Percentiles rank a stretch among this genome's conserved stretches.
phyloP scores from a whole-genome alignment of 1,284 basidiomycete species.

The Trametes versicolor region DNA sequence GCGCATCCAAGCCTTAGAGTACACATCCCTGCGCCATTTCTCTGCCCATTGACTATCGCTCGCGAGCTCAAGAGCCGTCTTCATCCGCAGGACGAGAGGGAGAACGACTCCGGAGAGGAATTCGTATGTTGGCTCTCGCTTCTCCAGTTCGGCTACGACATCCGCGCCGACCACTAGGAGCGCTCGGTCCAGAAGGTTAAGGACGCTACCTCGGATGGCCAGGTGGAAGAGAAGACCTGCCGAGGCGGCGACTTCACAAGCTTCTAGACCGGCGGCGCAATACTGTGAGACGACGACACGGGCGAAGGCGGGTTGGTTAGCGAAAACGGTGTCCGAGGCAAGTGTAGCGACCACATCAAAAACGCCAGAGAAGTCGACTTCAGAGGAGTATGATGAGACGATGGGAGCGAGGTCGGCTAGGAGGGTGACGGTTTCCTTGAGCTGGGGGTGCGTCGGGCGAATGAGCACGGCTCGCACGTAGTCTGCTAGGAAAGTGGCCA shows the following conservation, averaged over 20 bases:
- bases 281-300: slow-evolving; percentile 66
- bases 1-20: slow-evolving; percentile 69
- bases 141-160: slow-evolving; percentile 66
- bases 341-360: slow-evolving; percentile 64
- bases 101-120: slow-evolving; percentile 69
- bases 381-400: slow-evolving; percentile 59
- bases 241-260: slow-evolving; percentile 63
- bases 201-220: slow-evolving; percentile 58
- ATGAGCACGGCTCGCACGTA: slow-evolving; percentile 58
- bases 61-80: slow-evolving; percentile 57
- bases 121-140: slow-evolving; percentile 61
- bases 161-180: slow-evolving; percentile 65
- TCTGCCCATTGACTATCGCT: slow-evolving; percentile 55
- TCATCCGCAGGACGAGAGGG: slow-evolving; percentile 67
- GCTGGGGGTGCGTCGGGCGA: slow-evolving; percentile 51
- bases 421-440: slow-evolving; percentile 63
- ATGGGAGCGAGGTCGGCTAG: slow-evolving; percentile 68
- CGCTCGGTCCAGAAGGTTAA: slow-evolving; percentile 62
- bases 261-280: slow-evolving; percentile 65
- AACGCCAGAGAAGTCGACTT: slow-evolving; percentile 71
- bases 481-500: slow-evolving; percentile 62
- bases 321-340: slow-evolving; percentile 57
- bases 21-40: slow-evolving; percentile 53
- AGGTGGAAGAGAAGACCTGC: slow-evolving; percentile 61
- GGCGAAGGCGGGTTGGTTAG: slow-evolving; percentile 61